Conservation (phyloP, 352 stramenopile genomes). For the Pythium vanterpoolii region DNA sequence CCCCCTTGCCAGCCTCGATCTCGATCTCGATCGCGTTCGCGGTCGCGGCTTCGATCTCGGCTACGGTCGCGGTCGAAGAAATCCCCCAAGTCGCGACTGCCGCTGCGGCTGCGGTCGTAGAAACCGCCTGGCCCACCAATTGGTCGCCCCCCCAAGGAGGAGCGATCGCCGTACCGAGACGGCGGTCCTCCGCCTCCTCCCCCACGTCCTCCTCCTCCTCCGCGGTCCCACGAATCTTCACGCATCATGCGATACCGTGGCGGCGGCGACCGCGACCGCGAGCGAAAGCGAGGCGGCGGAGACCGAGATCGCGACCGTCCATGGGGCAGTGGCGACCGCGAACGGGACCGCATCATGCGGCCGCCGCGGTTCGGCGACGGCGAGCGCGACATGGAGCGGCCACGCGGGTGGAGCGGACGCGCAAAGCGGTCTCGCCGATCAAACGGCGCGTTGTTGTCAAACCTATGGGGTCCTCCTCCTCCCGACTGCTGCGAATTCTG, state of each 20-base stretch:
- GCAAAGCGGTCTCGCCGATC: conserved; percentile 7
- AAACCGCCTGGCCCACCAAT: conserved; percentile 27
- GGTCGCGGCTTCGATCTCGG: conserved; percentile 18
- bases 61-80: conserved; percentile 22
- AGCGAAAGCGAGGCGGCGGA: conserved; percentile 27
- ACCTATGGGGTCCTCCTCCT: conserved; percentile 20
- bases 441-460: conserved; percentile 33
- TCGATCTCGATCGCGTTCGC: conserved; percentile 10
- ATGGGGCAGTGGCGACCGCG: conserved; percentile 37
- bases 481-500: conserved; percentile 18
- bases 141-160: conserved; percentile 14
- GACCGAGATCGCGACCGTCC: conserved; percentile 39
- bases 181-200: conserved; percentile 12
- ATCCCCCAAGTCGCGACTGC: conserved; percentile 16
- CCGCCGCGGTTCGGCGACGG: conserved; percentile 23
- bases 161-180: conserved; percentile 26
- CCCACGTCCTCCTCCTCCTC: conserved; percentile 13
- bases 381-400: conserved; percentile 56
- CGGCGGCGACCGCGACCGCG: conserved; percentile 54
- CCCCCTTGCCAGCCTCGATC: conserved; percentile 13
- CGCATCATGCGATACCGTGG: conserved; percentile 46
- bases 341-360: conserved; percentile 27
- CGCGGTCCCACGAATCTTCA: conserved; percentile 22
- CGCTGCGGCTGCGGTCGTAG: conserved; percentile 22
- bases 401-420: conserved; percentile 21